Conservation (phyloP, 106 monocot species). For the Acorus gramineus region DNA sequence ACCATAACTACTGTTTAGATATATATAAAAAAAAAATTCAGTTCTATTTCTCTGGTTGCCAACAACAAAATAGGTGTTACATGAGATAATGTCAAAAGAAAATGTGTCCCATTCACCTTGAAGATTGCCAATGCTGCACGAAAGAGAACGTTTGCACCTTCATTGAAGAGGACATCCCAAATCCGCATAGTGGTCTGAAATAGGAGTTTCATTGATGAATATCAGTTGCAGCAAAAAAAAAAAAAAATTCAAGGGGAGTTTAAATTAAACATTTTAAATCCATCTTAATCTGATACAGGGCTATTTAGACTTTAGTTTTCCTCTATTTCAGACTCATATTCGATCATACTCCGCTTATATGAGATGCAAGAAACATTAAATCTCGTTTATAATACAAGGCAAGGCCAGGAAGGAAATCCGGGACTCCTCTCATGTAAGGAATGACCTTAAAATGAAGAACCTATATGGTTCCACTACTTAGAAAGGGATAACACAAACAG, state of each 20-base stretch:
- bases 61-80: background rate
- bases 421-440: background rate
- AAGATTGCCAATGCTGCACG: slow-evolving; percentile 86
- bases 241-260: background rate
- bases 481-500: background rate
- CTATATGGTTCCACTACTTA: background rate
- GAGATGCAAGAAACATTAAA: too few species aligned
- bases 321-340: too few species aligned
- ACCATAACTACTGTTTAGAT: background rate
- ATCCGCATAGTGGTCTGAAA: slow-evolving; percentile 82
- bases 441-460: background rate
- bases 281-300: too few species aligned
- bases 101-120: slow-evolving; percentile 38
- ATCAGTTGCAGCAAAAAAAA: background rate
- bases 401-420: too few species aligned
- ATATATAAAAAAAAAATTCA: background rate
- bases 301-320: too few species aligned
- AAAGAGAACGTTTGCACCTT: slow-evolving; percentile 91
- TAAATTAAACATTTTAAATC: too few species aligned
- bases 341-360: too few species aligned
- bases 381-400: too few species aligned
- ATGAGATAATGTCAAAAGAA: background rate
- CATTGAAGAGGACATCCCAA: slow-evolving; percentile 97
- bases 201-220: background rate
- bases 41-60: background rate